Percentiles rank a stretch among this genome's conserved stretches.
phyloP scores from a whole-genome alignment of 2,329 filamentous ascomycete species.

The Pseudomassariella vexata region DNA sequence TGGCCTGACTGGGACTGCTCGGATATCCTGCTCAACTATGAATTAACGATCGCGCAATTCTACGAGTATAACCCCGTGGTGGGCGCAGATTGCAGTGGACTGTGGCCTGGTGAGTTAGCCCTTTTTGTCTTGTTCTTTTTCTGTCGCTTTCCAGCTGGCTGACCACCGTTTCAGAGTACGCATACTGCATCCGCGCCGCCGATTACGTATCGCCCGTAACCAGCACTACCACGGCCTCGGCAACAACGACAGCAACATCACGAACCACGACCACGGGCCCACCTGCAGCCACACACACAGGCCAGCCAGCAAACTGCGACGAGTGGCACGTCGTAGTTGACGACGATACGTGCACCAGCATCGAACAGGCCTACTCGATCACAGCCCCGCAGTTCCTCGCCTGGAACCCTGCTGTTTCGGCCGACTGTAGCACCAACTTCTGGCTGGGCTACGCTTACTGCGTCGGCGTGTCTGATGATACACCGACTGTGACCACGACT shows the following conservation, averaged over 20 bases:
- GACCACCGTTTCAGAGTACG: too few species aligned
- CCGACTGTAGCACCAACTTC: not conserved
- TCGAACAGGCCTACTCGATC: not conserved
- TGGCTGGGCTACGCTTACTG: constrained; percentile 1
- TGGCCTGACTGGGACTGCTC: too few species aligned
- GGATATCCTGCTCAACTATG: constrained; percentile 3
- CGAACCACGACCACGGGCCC: not conserved
- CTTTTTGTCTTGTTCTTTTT: too few species aligned
- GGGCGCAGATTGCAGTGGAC: constrained; percentile 9
- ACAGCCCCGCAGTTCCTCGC: not conserved
- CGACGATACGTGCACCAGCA: not conserved
- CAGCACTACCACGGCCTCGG: not conserved
- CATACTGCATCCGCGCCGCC: constrained; percentile 2
- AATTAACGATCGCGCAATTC: constrained; percentile 9
- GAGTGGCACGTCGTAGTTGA: not conserved
- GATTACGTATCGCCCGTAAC: not conserved
- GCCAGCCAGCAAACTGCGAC: not conserved
- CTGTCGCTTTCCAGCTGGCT: too few species aligned
- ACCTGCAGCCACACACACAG: not conserved
- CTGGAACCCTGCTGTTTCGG: not conserved
- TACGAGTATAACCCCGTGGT: constrained; percentile 11
- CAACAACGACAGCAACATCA: not conserved
- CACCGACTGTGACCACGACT: too few species aligned
- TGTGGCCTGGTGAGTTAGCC: constrained; percentile 5
- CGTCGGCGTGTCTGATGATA: not conserved